phyloP scores from a whole-genome alignment of 2,329 filamentous ascomycete genomes.

The Torrubiellomyces zombiae region DNA sequence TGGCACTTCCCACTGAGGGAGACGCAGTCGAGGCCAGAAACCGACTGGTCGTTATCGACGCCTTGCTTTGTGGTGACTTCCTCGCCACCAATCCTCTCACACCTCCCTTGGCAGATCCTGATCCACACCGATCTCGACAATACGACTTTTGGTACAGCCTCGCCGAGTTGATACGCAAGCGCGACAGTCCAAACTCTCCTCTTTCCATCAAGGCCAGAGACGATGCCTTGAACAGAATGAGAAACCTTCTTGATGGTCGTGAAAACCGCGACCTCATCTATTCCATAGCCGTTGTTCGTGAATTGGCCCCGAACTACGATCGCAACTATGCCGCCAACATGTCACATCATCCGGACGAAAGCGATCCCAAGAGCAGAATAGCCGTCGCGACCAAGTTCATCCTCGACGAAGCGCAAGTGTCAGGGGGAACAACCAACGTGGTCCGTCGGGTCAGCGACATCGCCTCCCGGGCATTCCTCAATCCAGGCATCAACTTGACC shows the following conservation, averaged over 20 bases:
- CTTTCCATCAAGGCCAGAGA: conserved; percentile 38
- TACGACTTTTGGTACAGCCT: conserved; percentile 72
- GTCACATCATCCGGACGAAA: conserved; percentile 46
- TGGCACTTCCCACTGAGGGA: conserved; percentile 32
- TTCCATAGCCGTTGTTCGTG: conserved; percentile 65
- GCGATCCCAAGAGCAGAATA: conserved; percentile 48
- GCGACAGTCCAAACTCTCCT: conserved; percentile 37
- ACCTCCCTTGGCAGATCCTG: conserved; percentile 29
- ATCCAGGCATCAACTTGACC: conserved; percentile 32
- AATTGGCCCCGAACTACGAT: conserved; percentile 50
- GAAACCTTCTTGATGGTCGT: conserved; percentile 56
- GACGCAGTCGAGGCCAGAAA: conserved; percentile 48
- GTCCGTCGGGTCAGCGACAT: conserved; percentile 54
- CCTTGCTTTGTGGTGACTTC: conserved; percentile 56
- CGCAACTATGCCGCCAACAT: conserved; percentile 40
- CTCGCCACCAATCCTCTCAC: conserved; percentile 40
- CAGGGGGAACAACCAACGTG: conserved; percentile 58
- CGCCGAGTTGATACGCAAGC: conserved; percentile 44
- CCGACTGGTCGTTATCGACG: conserved; percentile 60
- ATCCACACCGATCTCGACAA: conserved; percentile 42
- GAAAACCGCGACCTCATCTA: conserved; percentile 88
- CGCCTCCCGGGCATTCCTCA: conserved; percentile 42
- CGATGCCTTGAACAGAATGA: conserved; percentile 45
- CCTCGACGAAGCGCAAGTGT: conserved; percentile 41
- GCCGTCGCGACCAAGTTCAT: conserved; percentile 56